Base-by-base conservation (phyloP, 2,329 filamentous ascomycete species). In the Xylariaceae sp. region DNA sequence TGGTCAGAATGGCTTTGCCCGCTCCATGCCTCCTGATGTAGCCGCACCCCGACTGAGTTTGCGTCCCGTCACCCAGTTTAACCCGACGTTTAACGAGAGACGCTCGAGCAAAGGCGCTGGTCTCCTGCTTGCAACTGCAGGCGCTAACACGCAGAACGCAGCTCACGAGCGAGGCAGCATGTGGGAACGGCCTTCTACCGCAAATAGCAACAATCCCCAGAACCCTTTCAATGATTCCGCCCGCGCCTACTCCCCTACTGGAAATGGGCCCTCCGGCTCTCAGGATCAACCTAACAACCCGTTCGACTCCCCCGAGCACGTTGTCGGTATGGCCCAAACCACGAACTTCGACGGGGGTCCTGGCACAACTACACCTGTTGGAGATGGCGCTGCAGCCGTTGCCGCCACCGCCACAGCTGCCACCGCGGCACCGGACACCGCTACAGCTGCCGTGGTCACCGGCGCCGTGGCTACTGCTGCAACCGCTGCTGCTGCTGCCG, bases 11-110 rank as follows among this genome's bases (percentile, higher is more conserved):
- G 65, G 67, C 44, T 68, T 57, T 63, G 68, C 56, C 56, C 59
- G 47, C 47, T 72, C 74, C 50, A 70, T 72, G 51, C 74, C 69
- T 61, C 79, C 74, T 58, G 73, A 69, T 58, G 75, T 77, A 29
- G 80, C 75, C 32, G 85, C 91, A 42, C 90, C 91, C n/a, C 86
- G 86, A 58, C 79, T 96, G 57, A 95, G 89, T 66, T 78, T 96
- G 50, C 86, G 90, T 47, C 91, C 91, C 2, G 81, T 94, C 46
- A 92, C 89, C 39, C 85, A 94, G 65, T 92, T 96, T 72, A 78
- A 89, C 37, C 88, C 89, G 5, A 84, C 82, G 65, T 79, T 88
- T 50, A 71, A 74, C 7, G 78, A 81, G 51, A 76, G 78, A 66
- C 73, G 76, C 47, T 67, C 70, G 34, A 83, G 76, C 72, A 78